Conservation (phyloP, 371 early-diverging fungal species). For the Apophysomyces elegans region DNA sequence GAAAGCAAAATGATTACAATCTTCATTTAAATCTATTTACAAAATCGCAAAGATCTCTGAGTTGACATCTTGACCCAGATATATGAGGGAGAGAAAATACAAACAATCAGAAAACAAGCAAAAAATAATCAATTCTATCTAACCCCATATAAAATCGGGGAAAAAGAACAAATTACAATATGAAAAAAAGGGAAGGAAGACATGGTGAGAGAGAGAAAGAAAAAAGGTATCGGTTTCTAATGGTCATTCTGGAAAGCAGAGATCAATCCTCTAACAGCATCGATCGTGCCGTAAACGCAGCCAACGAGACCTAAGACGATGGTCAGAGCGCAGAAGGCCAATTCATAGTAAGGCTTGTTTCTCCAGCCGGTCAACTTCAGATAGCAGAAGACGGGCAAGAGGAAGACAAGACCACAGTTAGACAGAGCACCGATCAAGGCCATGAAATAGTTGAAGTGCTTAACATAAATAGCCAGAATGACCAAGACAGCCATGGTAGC, state of each 20-base stretch:
- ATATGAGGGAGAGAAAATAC: not conserved
- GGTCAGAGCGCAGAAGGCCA: constrained; percentile 49
- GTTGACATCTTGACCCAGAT: not conserved
- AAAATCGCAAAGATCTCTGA: not conserved
- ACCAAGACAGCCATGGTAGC: constrained; percentile 41
- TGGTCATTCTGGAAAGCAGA: constrained; percentile 32
- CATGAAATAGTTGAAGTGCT: constrained; percentile 71
- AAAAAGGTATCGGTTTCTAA: constrained; percentile 4
- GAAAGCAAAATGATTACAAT: not conserved
- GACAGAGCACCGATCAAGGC: constrained; percentile 66
- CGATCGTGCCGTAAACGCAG: constrained; percentile 63
- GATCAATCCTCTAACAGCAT: constrained; percentile 55
- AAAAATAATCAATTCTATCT: constrained; percentile 5
- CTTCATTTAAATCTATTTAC: constrained; percentile 6
- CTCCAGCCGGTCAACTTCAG: constrained; percentile 61
- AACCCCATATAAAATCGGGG: constrained; percentile 1
- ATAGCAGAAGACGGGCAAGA: constrained; percentile 75
- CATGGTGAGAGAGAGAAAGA: not conserved
- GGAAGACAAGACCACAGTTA: constrained; percentile 68
- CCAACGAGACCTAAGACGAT: constrained; percentile 60
- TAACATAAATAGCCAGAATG: constrained; percentile 55
- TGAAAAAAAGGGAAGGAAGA: not conserved
- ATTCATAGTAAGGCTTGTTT: constrained; percentile 45
- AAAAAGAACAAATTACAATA: not conserved
- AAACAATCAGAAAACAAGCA: constrained; percentile 1